Conservation (phyloP, 306 rosid species). For the Cucurbita argyrosperma region DNA sequence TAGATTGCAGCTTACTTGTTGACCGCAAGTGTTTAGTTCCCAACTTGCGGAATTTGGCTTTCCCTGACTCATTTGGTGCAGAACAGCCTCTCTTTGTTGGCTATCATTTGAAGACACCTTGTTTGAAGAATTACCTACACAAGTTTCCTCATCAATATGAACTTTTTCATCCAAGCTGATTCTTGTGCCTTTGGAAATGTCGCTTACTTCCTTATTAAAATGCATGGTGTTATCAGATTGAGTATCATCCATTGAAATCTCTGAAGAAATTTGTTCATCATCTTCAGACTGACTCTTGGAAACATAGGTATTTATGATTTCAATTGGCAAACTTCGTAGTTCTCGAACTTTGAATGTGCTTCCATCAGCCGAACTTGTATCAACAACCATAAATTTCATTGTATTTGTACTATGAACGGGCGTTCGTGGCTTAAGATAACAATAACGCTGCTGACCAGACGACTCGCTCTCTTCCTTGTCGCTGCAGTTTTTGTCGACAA, state of each 20-base stretch:
- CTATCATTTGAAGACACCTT: constrained; percentile 12
- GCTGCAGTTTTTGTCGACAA: constrained; percentile 27
- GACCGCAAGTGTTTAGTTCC: constrained; percentile 32
- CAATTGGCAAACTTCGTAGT: constrained; percentile 51
- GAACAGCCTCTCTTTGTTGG: background rate
- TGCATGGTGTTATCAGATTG: constrained; percentile 21
- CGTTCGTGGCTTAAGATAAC: constrained; percentile 76
- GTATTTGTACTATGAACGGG: constrained; percentile 26
- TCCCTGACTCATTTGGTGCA: background rate
- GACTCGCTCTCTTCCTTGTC: constrained; percentile 22
- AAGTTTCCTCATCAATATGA: constrained; percentile 15
- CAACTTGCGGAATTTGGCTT: constrained; percentile 11
- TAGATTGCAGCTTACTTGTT: constrained; percentile 18
- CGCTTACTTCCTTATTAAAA: constrained; percentile 22
- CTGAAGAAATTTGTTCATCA: background rate
- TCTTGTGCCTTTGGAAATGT: constrained; percentile 11
- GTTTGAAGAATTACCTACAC: constrained; percentile 21
- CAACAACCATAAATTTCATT: constrained; percentile 75
- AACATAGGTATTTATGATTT: constrained; percentile 17
- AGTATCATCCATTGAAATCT: constrained; percentile 20
- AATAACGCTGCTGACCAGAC: constrained; percentile 44
- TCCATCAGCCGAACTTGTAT: constrained; percentile 51
- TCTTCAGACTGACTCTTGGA: constrained; percentile 30
- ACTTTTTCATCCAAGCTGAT: constrained; percentile 11
- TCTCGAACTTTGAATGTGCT: constrained; percentile 38